phyloP scores from a whole-genome alignment of 2,329 filamentous ascomycete genomes.

The Triangularia verruculosa region DNA sequence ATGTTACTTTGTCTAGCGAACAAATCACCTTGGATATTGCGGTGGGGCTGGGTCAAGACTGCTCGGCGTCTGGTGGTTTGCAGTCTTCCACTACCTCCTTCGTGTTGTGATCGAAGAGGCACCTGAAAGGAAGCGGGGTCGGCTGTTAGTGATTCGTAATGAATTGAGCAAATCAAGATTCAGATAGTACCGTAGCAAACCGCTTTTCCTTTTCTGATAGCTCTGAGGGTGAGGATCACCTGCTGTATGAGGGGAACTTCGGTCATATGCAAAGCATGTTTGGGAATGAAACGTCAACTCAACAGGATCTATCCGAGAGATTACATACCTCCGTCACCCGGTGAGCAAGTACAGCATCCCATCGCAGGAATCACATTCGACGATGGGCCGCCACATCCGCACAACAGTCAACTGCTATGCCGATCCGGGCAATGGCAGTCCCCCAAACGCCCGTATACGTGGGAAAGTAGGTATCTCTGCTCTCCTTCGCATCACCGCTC shows the following conservation, averaged over 20 bases:
- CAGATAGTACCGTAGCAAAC: background rate
- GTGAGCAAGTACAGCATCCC: too few species aligned
- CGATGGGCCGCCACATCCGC: slow-evolving; percentile 14
- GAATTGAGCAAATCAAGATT: background rate
- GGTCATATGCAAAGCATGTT: background rate
- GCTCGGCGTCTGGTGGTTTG: background rate
- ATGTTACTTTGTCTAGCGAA: background rate
- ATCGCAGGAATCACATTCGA: background rate
- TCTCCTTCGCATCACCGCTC: background rate
- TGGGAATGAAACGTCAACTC: background rate
- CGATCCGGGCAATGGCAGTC: slow-evolving; percentile 23
- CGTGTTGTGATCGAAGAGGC: background rate
- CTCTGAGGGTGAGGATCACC: background rate
- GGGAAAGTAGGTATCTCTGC: slow-evolving; percentile 14
- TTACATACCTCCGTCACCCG: too few species aligned
- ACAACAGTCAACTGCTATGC: slow-evolving; percentile 29
- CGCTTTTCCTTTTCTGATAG: background rate
- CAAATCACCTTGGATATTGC: background rate
- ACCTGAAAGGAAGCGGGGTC: background rate
- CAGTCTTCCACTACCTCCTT: too few species aligned
- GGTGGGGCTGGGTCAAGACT: background rate
- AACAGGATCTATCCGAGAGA: too few species aligned
- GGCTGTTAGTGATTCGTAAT: background rate
- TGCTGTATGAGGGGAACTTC: background rate
- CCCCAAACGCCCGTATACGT: slow-evolving; percentile 24